Conservation (phyloP, 768 basidiomycete genomes). For the Lenzites betulinus region DNA sequence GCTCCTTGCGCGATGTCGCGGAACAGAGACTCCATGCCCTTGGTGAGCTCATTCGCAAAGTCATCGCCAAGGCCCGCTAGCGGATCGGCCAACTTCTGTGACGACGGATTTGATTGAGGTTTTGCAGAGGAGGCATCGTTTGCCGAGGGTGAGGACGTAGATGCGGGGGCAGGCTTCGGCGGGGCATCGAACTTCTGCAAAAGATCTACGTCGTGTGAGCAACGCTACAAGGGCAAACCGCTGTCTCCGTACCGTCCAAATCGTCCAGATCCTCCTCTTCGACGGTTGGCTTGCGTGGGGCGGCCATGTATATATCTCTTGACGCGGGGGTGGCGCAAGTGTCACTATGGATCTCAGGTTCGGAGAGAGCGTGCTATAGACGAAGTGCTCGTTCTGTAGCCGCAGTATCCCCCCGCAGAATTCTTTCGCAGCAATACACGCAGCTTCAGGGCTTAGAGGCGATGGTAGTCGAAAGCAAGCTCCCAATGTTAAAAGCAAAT, state of each 20-base stretch:
- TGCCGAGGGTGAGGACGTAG: constrained; percentile 22
- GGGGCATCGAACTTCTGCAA: constrained; percentile 45
- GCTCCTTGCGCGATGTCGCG: constrained; percentile 37
- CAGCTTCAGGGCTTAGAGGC: too few relatives aligned
- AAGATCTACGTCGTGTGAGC: constrained; percentile 41
- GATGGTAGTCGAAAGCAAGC: not conserved
- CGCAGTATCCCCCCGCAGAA: too few relatives aligned
- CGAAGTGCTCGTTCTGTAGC: too few relatives aligned
- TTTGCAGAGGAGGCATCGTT: constrained; percentile 15
- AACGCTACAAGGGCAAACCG: not conserved
- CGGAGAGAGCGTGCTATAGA: too few relatives aligned
- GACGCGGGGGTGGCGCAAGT: not conserved
- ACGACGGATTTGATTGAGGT: constrained; percentile 3
- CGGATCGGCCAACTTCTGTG: constrained; percentile 11
- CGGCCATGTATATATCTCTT: constrained; percentile 5
- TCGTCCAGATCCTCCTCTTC: constrained; percentile 67
- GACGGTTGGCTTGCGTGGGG: constrained; percentile 15
- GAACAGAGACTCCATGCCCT: constrained; percentile 49
- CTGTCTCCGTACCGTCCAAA: constrained; percentile 51
- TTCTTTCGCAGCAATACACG: too few relatives aligned
- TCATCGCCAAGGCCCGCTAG: constrained; percentile 33
- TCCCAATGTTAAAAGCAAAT: not conserved
- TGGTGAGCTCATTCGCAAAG: constrained; percentile 43
- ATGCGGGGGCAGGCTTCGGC: constrained; percentile 18
- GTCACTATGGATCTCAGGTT: too few relatives aligned